Evolutionary conservation across 2,329 filamentous ascomycete species (phyloP).

Genomic region (Amphichorda felina): DNA sequence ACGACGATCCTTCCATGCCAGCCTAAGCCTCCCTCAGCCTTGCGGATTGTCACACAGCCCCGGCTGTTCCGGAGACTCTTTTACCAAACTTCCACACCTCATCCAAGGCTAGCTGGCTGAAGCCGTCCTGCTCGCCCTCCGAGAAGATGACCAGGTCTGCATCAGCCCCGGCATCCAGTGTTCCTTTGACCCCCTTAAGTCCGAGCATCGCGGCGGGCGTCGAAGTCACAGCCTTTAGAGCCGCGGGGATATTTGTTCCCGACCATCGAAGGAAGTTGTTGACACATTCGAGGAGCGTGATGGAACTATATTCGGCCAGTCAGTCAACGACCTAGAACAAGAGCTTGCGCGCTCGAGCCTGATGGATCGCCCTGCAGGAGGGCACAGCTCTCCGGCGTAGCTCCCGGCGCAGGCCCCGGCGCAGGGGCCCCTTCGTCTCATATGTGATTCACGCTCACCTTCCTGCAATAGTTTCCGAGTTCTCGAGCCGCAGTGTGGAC

Average conservation of each 20-base stretch:
- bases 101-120: conserved; percentile 48
- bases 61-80: conserved; percentile 22
- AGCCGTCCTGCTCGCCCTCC: conserved; percentile 32
- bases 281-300: conserved; percentile 69
- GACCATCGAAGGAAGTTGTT: conserved; percentile 73
- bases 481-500: conserved; percentile 61
- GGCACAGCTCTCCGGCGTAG: too few species aligned
- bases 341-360: too few species aligned
- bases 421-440: too few species aligned
- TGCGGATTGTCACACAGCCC: too few species aligned
- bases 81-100: conserved; percentile 72
- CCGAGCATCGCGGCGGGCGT: conserved; percentile 72
- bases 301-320: conserved; percentile 32
- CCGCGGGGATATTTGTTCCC: conserved; percentile 54
- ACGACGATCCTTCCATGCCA: too few species aligned
- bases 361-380: too few species aligned
- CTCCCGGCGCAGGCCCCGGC: background rate
- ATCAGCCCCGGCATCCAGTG: conserved; percentile 48
- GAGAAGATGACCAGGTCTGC: conserved; percentile 60
- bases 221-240: conserved; percentile 59
- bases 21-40: too few species aligned
- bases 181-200: conserved; percentile 54
- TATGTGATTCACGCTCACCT: conserved; percentile 38
- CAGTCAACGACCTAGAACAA: background rate
- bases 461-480: conserved; percentile 67